Evolutionary conservation across 148 eudicot genomes (phyloP), one percentile per base, ranked within the genome.

Genomic region (Rhododendron williamsianum): DNA sequence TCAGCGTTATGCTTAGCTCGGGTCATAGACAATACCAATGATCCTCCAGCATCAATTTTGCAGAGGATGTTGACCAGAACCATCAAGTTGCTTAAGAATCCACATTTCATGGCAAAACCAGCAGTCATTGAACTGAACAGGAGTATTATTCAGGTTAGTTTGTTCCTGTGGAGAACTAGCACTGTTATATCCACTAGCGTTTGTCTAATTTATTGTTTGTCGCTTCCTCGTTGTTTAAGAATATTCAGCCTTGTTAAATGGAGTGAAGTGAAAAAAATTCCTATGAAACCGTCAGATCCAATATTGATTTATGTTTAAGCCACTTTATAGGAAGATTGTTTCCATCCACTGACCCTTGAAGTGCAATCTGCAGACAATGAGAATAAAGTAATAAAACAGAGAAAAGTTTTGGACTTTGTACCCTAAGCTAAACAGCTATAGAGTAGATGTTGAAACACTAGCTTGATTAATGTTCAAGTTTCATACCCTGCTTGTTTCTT

Each of bases 81-180:
- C 63, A 91, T 89, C 79, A 94, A 93, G 90, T 88, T 94, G 90
- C 93, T 94, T 48, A 95, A 94, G 90, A 95, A 89, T 90, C 88
- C 98, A 52, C 94, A 95, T 89, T 93, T 93, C 84, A 91, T 91
- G 93, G 98, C 98, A 56, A 95, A 95, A 87, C 96, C 97, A 72
- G 95, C 97, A 21, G 91, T 95, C 67, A 91, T 95, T 82, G 97
- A 94, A 86, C 79, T 95, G 86, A 91, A 92, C 86, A 92, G 91
- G 87, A 95, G 98, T 84, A 93, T 95, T 56, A 91, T 94, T 86
- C 95, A 91, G 98, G 98, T 94, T 13, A 73, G 89, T 87, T 78
- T 84, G 46, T 72, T 79, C 51, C 85, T 21, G 46, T 45, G 82
- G 38, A 12, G n/a, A 45, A 49, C 51, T 46, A 25, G 38, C 33